These are phyloP conservation scores for Aspergillus cejpii DNA, from an alignment of 2,329 filamentous ascomycete genomes.

Conservation along the genomic window DNA sequence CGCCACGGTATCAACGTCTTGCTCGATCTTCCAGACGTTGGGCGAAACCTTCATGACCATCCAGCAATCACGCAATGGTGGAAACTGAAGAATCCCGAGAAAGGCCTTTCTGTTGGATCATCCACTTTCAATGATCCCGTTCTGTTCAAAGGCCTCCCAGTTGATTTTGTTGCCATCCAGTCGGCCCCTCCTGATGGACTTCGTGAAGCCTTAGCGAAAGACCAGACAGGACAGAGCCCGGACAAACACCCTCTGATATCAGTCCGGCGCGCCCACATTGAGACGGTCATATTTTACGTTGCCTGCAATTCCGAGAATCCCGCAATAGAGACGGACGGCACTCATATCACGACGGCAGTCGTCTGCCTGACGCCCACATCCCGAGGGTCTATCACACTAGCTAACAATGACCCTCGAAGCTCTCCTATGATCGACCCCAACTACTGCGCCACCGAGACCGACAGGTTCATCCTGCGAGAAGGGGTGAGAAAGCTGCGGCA, in stretches of 20 bases:
- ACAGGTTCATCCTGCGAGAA: slow-evolving; percentile 6
- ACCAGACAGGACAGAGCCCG: neutral
- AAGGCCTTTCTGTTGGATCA: slow-evolving; percentile 13
- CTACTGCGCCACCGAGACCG: slow-evolving; percentile 9
- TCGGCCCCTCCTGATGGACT: slow-evolving; percentile 4
- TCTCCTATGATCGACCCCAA: slow-evolving; percentile 7
- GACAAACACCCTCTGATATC: neutral
- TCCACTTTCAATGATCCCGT: slow-evolving; percentile 8
- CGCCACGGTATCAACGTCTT: slow-evolving; percentile 23
- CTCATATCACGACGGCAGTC: slow-evolving; percentile 7
- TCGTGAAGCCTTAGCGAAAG: neutral
- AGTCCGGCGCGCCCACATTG: neutral
- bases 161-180: slow-evolving; percentile 12
- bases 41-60: slow-evolving; percentile 11
- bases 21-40: slow-evolving; percentile 9
- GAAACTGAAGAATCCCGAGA: slow-evolving; percentile 15
- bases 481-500: slow-evolving; percentile 5
- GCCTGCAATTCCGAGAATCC: neutral
- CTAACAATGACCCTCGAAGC: neutral
- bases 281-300: neutral
- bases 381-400: slow-evolving; percentile 5
- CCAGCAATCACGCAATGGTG: slow-evolving; percentile 7
- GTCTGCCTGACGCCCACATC: slow-evolving; percentile 8
- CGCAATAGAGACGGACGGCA: slow-evolving; percentile 2
- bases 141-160: slow-evolving; percentile 12